Evolutionary conservation across 2,329 filamentous ascomycete species (phyloP), one percentile per base, ranked within the genome.

Genomic region (Ceratocystis cacaofunesta): DNA sequence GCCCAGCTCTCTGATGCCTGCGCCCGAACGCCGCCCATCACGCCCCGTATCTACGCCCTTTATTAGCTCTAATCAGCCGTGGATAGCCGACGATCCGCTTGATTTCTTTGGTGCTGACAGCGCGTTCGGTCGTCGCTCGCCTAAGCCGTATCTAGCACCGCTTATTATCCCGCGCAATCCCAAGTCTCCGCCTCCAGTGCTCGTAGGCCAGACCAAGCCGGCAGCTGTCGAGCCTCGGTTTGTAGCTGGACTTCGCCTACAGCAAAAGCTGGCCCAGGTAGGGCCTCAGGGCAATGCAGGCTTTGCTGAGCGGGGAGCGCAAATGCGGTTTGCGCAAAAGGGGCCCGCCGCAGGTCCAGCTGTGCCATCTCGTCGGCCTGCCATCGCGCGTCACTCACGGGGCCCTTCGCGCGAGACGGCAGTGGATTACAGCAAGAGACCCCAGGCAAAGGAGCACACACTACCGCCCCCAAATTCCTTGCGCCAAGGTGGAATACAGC

Each of bases 1-100:
- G 5, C 30, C 22, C 5, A 12, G 4, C 52, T 30, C 19, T 22
- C n/a, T 25, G 2, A 36, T 50, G 44, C 36, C 43, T 5, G 1
- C 44, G 25, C 4, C 3, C 8, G 22, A 64, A 25, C 41, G 28
- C 46, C 32, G 41, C 12, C 43, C 62, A 1, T 50, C 57, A 28
- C 63, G 62, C 3, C 65, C 65, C 15, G 32, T 67, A n/a, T 64
- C 62, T 12, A 64, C 65, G 22, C 62, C 65, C 10, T 67, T 61
- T 46, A 61, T 67, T 32, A 32, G 61, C 17, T 64, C 65, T 32
- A 67, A 67, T 32, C 61, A 67, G 61, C 65, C 65, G 0, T 67
- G 65, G 65, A 46, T 67, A 5, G 36, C 61, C 30, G 57, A 67
- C 44, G 62, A 64, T 25, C 63, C 63, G 41, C 46, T 58, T 12